Conservation (phyloP, 169 alveolate species). For the Cryptosporidium baileyi region DNA sequence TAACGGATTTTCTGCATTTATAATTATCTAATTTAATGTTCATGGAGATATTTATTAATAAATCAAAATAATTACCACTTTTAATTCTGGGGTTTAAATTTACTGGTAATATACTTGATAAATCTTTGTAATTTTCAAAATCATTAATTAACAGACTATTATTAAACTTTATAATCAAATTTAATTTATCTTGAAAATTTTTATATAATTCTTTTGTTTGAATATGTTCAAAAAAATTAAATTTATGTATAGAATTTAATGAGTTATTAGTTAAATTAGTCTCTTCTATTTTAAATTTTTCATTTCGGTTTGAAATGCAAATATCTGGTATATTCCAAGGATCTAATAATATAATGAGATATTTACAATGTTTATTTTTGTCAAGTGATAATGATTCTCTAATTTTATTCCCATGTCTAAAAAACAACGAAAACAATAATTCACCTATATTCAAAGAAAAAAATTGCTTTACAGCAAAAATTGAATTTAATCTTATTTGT, state of each 20-base stretch:
- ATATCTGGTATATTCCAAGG: conserved; percentile 23
- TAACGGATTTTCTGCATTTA: neutral
- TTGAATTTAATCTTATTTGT: neutral
- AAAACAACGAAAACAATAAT: too few relatives aligned
- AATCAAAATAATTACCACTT: neutral
- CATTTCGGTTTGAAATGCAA: neutral
- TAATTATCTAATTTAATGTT: neutral
- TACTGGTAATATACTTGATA: neutral
- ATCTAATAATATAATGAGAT: neutral
- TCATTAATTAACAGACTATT: neutral
- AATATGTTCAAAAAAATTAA: neutral
- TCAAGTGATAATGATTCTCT: neutral
- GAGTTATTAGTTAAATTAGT: neutral
- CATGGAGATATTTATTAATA: neutral
- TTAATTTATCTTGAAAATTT: neutral
- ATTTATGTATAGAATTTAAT: neutral
- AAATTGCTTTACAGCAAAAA: neutral
- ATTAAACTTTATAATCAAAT: neutral
- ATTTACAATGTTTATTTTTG: neutral
- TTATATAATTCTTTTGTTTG: neutral
- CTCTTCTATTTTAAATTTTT: neutral
- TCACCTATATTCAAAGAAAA: too few relatives aligned
- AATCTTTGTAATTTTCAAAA: neutral
- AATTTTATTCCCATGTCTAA: neutral
- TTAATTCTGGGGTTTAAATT: neutral